Conservation (phyloP, 1,139 yeast species). For the Kodamaea sp. region DNA sequence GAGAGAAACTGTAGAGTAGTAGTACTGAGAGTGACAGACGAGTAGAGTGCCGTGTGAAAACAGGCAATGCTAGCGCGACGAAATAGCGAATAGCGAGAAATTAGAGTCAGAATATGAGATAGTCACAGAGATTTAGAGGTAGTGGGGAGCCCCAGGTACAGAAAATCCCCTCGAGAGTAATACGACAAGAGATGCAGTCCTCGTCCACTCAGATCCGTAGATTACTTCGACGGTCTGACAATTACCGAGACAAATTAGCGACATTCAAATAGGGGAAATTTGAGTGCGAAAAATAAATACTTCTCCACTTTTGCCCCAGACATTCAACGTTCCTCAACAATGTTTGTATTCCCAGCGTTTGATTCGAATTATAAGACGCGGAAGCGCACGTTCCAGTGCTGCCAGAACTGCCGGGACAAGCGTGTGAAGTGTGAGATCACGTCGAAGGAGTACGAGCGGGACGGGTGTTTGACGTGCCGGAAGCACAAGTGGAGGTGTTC, state of each 20-base stretch:
- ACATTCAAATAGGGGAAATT: not conserved
- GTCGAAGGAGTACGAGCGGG: conserved; percentile 29
- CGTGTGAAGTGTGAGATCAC: conserved; percentile 37
- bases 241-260: not conserved
- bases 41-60: no score
- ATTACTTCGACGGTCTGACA: no score
- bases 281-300: not conserved
- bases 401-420: conserved; percentile 47
- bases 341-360: conserved; percentile 61
- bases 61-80: no score
- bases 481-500: conserved; percentile 15
- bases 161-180: no score
- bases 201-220: no score
- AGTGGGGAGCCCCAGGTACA: no score
- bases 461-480: conserved; percentile 38
- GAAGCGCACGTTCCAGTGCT: conserved; percentile 52
- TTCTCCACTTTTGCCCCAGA: not conserved
- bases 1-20: no score
- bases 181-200: no score
- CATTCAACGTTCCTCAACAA: conserved; percentile 12
- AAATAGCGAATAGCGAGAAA: no score
- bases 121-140: no score
- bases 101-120: no score
- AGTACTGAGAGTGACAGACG: no score
- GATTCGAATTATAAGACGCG: conserved; percentile 50